A percentile compares a stretch with the other conserved stretches of the same genome.
Conservation (phyloP, 2,329 filamentous ascomycete genomes). For the Aspergillus ustus region DNA sequence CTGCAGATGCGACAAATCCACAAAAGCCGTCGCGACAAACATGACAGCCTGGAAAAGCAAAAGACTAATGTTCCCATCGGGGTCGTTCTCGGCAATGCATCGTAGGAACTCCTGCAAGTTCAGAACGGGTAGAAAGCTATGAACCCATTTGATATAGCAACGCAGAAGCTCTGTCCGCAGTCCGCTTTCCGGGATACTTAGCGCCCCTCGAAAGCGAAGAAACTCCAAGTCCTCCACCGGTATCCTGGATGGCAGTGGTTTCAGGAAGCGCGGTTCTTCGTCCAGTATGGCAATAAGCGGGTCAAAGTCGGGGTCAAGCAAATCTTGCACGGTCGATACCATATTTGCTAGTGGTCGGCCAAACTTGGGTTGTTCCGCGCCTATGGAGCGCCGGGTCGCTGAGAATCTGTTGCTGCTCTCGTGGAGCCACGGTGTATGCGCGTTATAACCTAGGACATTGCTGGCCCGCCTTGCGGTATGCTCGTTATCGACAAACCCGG, state of each 20-base stretch:
- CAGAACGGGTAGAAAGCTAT: conserved; percentile 87
- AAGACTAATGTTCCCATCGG: conserved; percentile 72
- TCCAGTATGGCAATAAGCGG: conserved; percentile 43
- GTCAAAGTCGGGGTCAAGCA: conserved; percentile 46
- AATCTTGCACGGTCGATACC: conserved; percentile 43
- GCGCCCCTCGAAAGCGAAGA: conserved; percentile 76
- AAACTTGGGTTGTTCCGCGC: conserved; percentile 36
- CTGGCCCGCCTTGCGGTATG: conserved; percentile 28
- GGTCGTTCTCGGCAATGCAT: conserved; percentile 66
- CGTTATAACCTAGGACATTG: conserved; percentile 34
- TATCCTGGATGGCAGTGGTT: conserved; percentile 74
- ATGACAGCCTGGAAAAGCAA: conserved; percentile 90
- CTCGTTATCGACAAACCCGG: conserved; percentile 24
- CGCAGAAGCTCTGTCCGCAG: conserved; percentile 78
- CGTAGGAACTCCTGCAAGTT: conserved; percentile 62
- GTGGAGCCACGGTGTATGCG: conserved; percentile 37
- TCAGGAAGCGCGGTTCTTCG: conserved; percentile 66
- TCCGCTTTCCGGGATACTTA: conserved; percentile 69
- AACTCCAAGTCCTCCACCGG: conserved; percentile 78
- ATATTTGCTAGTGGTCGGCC: conserved; percentile 39
- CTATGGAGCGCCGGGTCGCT: conserved; percentile 34
- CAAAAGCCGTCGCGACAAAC: conserved; percentile 84
- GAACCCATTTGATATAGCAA: conserved; percentile 81
- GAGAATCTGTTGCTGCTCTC: conserved; percentile 30
- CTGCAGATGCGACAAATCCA: conserved; percentile 73